Conservation (phyloP, 805 yeast species). For the Candida stauntonica region DNA sequence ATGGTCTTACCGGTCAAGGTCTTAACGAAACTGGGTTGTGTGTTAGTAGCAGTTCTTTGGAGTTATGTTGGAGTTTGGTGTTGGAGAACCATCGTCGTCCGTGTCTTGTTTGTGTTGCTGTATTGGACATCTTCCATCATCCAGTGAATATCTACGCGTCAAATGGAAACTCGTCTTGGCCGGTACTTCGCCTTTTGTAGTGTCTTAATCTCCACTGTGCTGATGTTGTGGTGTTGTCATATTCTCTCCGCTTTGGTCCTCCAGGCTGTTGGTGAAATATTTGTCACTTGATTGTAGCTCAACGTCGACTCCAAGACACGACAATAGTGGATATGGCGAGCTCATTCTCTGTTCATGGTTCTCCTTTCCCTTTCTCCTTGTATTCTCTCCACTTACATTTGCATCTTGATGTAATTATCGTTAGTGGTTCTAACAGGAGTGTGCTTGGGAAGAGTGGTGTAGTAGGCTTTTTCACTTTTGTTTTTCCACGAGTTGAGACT, state of each 20-base stretch:
- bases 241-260: no score
- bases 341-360: background rate
- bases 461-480: constrained; percentile 15
- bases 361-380: constrained; percentile 1
- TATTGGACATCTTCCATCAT: no score
- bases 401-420: constrained; percentile 34
- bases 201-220: no score
- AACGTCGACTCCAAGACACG: background rate
- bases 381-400: constrained; percentile 36
- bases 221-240: no score
- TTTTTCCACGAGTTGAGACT: constrained; percentile 17
- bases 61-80: background rate
- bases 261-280: no score
- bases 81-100: no score
- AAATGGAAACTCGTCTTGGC: no score
- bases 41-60: constrained; percentile 15
- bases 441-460: constrained; percentile 8
- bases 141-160: no score
- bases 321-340: background rate
- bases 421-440: constrained; percentile 8
- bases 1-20: constrained; percentile 90
- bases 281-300: background rate
- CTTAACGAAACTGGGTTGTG: constrained; percentile 56
- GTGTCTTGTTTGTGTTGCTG: no score
- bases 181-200: no score